Conservation (phyloP, 2,329 filamentous ascomycete species). For the Aspergillus terreus region DNA sequence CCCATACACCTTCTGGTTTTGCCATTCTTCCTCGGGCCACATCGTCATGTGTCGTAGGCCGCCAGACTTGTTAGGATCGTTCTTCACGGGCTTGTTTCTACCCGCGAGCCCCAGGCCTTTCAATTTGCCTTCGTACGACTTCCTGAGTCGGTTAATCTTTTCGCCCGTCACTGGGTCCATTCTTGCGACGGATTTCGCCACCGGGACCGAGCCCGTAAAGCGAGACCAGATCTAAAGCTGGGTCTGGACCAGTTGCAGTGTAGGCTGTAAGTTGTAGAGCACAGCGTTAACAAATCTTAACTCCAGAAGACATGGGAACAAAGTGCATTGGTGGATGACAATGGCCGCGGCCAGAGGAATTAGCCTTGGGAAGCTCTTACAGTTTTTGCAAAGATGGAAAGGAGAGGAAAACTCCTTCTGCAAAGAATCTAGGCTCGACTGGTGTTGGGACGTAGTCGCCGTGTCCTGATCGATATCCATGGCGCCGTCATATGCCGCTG, state of each 20-base stretch:
- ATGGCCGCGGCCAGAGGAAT: constrained; percentile 30
- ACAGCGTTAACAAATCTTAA: constrained; percentile 42
- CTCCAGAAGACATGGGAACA: constrained; percentile 24
- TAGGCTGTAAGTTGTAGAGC: constrained; percentile 36
- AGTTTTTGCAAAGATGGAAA: constrained; percentile 48
- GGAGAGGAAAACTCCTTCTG: constrained; percentile 45
- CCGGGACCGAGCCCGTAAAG: constrained; percentile 54
- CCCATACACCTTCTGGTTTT: constrained; percentile 46
- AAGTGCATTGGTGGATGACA: constrained; percentile 22
- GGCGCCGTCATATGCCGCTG: constrained; percentile 24
- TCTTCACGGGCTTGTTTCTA: constrained; percentile 47
- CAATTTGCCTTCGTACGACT: constrained; percentile 51
- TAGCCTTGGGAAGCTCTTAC: constrained; percentile 46
- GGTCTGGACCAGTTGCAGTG: constrained; percentile 53
- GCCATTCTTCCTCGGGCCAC: constrained; percentile 51
- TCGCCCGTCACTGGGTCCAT: constrained; percentile 60
- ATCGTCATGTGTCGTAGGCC: constrained; percentile 41
- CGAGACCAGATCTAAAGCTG: constrained; percentile 56
- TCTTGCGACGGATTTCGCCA: constrained; percentile 57
- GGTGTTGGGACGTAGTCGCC: constrained; percentile 16
- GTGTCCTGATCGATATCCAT: constrained; percentile 39
- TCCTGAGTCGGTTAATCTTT: constrained; percentile 61
- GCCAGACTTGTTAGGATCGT: constrained; percentile 37
- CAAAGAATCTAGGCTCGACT: constrained; percentile 39
- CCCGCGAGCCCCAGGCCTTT: constrained; percentile 46